These are phyloP conservation scores for Symbiodinium natans DNA, from an alignment of 73 alveolate species.

Conservation along the genomic window DNA sequence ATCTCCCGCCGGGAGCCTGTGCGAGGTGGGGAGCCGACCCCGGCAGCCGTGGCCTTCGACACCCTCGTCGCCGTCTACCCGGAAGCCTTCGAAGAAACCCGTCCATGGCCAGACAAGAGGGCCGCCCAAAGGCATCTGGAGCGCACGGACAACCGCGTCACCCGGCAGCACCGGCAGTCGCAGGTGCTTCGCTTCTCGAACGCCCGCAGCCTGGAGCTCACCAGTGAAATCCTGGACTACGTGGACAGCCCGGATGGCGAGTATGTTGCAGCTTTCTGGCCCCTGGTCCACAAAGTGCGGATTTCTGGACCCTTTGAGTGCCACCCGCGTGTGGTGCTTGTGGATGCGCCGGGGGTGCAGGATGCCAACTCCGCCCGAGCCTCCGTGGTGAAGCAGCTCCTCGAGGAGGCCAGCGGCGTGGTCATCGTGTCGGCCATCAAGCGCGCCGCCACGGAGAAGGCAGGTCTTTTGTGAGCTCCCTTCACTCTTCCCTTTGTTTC, in stretches of 20 bases:
- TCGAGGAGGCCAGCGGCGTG: slow-evolving; percentile 60
- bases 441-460: slow-evolving; percentile 66
- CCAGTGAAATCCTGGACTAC: slow-evolving; percentile 23
- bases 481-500: background rate
- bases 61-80: slow-evolving; percentile 29
- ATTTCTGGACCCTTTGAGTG: background rate
- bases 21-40: slow-evolving; percentile 24
- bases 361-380: slow-evolving; percentile 69
- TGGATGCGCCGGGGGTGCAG: slow-evolving; percentile 73
- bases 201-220: background rate
- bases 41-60: slow-evolving; percentile 47
- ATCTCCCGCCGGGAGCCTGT: slow-evolving; percentile 58
- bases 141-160: background rate
- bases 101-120: background rate
- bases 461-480: background rate
- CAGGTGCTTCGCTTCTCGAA: slow-evolving; percentile 15
- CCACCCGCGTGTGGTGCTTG: slow-evolving; percentile 59
- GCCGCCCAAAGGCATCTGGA: background rate
- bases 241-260: slow-evolving; percentile 50
- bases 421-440: slow-evolving; percentile 56
- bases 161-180: background rate
- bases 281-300: slow-evolving; percentile 61
- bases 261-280: slow-evolving; percentile 37
- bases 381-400: slow-evolving; percentile 37
- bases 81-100: background rate